A percentile compares a stretch with the other conserved stretches of the same genome.
phyloP scores from a whole-genome alignment of 2,329 filamentous ascomycete genomes.

The Ophiostoma perfectum region DNA sequence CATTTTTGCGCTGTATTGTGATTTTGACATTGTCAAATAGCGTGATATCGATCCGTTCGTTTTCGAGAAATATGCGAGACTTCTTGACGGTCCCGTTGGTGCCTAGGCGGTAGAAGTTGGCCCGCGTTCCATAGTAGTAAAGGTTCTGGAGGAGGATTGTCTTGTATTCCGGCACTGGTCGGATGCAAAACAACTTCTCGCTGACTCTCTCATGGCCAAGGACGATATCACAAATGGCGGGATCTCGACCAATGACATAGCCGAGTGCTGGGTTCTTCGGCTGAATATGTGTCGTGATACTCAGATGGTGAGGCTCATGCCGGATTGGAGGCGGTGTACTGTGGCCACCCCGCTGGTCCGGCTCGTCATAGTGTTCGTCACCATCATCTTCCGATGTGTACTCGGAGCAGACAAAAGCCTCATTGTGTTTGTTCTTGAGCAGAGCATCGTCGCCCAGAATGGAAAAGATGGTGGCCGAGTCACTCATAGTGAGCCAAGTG shows the following conservation, averaged over 20 bases:
- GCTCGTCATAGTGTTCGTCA: constrained; percentile 3
- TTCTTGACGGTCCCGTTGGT: constrained; percentile 6
- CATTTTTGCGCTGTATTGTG: constrained; percentile 13
- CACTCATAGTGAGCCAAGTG: constrained; percentile 4
- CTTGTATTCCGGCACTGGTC: not conserved
- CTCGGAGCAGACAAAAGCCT: constrained; percentile 7
- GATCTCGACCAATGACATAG: constrained; percentile 18
- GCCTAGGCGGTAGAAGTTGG: not conserved
- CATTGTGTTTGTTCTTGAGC: constrained; percentile 8
- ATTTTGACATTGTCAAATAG: constrained; percentile 13
- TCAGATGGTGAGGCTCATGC: constrained; percentile 5
- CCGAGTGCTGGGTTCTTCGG: constrained; percentile 13
- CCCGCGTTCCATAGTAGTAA: constrained; percentile 6
- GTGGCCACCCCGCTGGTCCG: constrained; percentile 6
- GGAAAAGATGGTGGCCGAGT: constrained; percentile 9
- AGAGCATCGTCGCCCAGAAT: constrained; percentile 9
- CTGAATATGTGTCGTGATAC: constrained; percentile 13
- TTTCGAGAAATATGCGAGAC: constrained; percentile 2
- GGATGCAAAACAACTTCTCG: constrained; percentile 15
- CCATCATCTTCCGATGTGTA: constrained; percentile 11
- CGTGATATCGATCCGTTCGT: constrained; percentile 4
- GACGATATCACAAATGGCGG: constrained; percentile 15
- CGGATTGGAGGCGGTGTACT: constrained; percentile 9
- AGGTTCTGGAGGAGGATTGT: constrained; percentile 7
- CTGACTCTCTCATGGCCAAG: constrained; percentile 9